Conservation (phyloP, 2,329 filamentous ascomycete species). For the Elsinoe perseae region DNA sequence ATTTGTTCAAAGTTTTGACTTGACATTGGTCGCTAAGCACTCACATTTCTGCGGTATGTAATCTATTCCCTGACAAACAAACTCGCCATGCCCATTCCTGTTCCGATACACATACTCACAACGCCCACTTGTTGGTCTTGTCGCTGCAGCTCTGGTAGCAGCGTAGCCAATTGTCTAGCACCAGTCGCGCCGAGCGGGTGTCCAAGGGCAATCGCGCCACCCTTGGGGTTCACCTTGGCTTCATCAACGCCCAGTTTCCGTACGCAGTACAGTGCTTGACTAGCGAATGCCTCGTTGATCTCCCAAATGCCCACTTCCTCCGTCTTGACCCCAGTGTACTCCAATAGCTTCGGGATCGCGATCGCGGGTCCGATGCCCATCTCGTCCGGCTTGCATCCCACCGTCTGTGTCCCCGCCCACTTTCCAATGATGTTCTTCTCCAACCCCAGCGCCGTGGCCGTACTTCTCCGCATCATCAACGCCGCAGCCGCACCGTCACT, state of each 20-base stretch:
- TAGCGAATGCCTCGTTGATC: conserved; percentile 76
- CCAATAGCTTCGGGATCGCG: conserved; percentile 75
- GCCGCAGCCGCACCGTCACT: conserved; percentile 80
- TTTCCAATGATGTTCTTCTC: conserved; percentile 64
- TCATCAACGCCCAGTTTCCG: conserved; percentile 60
- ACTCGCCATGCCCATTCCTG: conserved; percentile 47
- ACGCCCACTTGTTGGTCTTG: conserved; percentile 68
- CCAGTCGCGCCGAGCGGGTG: conserved; percentile 87
- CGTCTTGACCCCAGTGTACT: conserved; percentile 56
- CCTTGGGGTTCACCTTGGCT: conserved; percentile 78
- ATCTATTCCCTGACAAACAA: conserved; percentile 42
- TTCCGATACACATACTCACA: conserved; percentile 72
- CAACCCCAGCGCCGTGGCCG: conserved; percentile 65
- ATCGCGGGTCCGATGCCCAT: conserved; percentile 88
- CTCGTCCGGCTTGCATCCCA: conserved; percentile 78
- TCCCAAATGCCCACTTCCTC: conserved; percentile 80
- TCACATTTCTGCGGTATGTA: neutral
- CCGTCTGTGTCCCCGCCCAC: conserved; percentile 68
- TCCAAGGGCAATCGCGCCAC: conserved; percentile 87
- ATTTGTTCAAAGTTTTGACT: neutral
- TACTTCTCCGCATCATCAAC: conserved; percentile 76
- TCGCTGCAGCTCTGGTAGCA: conserved; percentile 62
- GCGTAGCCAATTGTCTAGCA: conserved; percentile 67
- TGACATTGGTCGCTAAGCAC: neutral
- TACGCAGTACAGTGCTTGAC: conserved; percentile 61